phyloP scores from a whole-genome alignment of 2,329 filamentous ascomycete genomes.

The Aspergillus pseudonomiae region DNA sequence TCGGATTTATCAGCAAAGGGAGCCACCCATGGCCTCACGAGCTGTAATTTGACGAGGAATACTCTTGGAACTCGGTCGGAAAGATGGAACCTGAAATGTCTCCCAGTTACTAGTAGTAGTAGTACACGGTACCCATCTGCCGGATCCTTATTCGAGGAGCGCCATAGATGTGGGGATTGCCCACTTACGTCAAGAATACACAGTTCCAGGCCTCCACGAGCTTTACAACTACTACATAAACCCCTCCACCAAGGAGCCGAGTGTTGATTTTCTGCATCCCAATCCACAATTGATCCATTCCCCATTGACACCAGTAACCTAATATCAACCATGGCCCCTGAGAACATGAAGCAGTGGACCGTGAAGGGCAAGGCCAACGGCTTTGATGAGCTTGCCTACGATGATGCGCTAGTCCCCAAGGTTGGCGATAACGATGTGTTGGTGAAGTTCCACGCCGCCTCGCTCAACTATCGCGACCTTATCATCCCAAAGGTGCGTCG shows the following conservation, averaged over 20 bases:
- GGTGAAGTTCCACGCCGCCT: constrained; percentile 62
- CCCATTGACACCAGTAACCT: background rate
- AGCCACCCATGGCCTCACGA: background rate
- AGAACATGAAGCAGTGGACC: constrained; percentile 59
- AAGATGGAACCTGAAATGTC: background rate
- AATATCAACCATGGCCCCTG: constrained; percentile 26
- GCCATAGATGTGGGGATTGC: constrained; percentile 4
- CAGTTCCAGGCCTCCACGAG: background rate
- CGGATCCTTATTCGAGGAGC: background rate
- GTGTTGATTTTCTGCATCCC: background rate
- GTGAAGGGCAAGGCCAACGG: constrained; percentile 53
- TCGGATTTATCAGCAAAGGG: constrained; percentile 14
- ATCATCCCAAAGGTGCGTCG: constrained; percentile 49
- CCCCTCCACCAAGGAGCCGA: background rate
- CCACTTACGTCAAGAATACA: constrained; percentile 15
- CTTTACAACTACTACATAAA: background rate
- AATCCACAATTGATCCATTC: background rate
- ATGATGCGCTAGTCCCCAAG: constrained; percentile 58
- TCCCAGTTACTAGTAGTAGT: background rate
- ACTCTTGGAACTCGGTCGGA: background rate
- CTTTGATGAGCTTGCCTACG: constrained; percentile 63
- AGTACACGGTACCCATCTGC: background rate
- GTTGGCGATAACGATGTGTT: constrained; percentile 72
- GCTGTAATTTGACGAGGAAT: background rate
- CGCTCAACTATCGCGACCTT: constrained; percentile 55